These are phyloP conservation scores for Pseudofabraea citricarpa DNA, from an alignment of 2,329 filamentous ascomycete species.

Conservation along the genomic window DNA sequence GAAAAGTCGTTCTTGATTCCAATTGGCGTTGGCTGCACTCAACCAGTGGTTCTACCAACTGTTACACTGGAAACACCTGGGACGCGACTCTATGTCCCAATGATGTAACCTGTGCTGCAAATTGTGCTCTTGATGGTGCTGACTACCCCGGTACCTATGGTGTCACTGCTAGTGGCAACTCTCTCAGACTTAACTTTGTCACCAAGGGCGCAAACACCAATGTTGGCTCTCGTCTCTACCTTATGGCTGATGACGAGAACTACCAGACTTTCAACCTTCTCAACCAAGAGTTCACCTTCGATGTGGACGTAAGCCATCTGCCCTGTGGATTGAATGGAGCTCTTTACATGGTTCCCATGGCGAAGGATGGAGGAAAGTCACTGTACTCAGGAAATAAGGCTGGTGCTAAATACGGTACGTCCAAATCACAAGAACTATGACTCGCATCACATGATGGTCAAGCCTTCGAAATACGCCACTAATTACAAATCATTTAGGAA, in stretches of 20 bases:
- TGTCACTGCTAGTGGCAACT: conserved; percentile 46
- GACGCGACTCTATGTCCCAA: conserved; percentile 36
- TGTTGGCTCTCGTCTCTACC: conserved; percentile 55
- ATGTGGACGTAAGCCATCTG: conserved; percentile 65
- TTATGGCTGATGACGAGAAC: conserved; percentile 55
- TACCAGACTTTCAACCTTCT: conserved; percentile 64
- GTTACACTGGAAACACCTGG: conserved; percentile 39
- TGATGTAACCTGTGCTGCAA: conserved; percentile 38
- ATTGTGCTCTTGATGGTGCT: conserved; percentile 50
- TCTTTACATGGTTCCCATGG: conserved; percentile 63
- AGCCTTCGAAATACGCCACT: too few species aligned
- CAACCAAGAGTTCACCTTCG: conserved; percentile 67
- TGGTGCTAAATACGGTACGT: conserved; percentile 56
- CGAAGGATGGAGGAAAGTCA: conserved; percentile 52
- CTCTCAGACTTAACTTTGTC: conserved; percentile 53
- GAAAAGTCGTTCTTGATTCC: conserved; percentile 42
- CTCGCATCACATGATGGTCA: too few species aligned
- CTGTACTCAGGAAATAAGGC: conserved; percentile 48
- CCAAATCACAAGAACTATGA: too few species aligned
- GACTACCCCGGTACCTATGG: conserved; percentile 49
- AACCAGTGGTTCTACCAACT: conserved; percentile 34
- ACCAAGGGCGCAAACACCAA: conserved; percentile 52
- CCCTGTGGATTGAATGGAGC: conserved; percentile 70
- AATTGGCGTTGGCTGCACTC: conserved; percentile 57
- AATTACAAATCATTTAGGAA: too few species aligned